These are phyloP conservation scores for Limonomyces culmigenus DNA, from an alignment of 1,284 basidiomycete genomes.

Conservation along the genomic window DNA sequence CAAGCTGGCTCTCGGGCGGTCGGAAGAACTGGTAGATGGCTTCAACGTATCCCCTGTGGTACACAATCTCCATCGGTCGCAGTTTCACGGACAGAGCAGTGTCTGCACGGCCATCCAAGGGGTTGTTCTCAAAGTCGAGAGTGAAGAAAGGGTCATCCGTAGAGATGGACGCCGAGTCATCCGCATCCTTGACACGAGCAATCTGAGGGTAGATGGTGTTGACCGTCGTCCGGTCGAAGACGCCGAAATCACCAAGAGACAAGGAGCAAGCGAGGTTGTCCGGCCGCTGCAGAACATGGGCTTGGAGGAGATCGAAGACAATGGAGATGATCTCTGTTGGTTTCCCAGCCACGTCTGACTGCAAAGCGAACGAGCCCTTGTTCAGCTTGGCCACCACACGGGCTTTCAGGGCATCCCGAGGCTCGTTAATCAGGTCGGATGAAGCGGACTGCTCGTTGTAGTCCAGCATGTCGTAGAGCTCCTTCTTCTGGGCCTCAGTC, in stretches of 20 bases:
- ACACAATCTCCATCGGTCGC: constrained; percentile 97
- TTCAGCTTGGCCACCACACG: constrained; percentile 68
- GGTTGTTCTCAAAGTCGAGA: constrained; percentile 86
- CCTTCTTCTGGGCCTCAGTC: constrained; percentile 85
- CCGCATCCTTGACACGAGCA: constrained; percentile 70
- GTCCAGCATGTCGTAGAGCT: constrained; percentile 89
- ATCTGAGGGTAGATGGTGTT: constrained; percentile 84
- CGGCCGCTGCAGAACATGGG: constrained; percentile 72
- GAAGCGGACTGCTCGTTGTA: constrained; percentile 80
- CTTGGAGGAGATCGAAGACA: constrained; percentile 81
- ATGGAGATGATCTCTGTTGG: constrained; percentile 70
- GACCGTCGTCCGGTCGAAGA: constrained; percentile 82
- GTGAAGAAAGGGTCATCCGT: constrained; percentile 77
- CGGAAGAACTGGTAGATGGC: constrained; percentile 87
- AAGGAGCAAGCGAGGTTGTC: constrained; percentile 75
- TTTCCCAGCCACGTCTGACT: constrained; percentile 46
- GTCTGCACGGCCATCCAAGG: constrained; percentile 86
- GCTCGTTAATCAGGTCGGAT: constrained; percentile 48
- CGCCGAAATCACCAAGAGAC: constrained; percentile 77
- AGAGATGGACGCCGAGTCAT: constrained; percentile 11
- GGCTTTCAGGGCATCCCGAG: constrained; percentile 72
- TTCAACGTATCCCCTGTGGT: constrained; percentile 90
- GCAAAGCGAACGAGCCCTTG: constrained; percentile 77
- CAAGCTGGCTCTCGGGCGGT: constrained; percentile 88
- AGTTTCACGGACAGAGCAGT: constrained; percentile 82